These are phyloP conservation scores for Sporothrix pallida DNA, from an alignment of 2,329 filamentous ascomycete genomes.

Conservation along the genomic window DNA sequence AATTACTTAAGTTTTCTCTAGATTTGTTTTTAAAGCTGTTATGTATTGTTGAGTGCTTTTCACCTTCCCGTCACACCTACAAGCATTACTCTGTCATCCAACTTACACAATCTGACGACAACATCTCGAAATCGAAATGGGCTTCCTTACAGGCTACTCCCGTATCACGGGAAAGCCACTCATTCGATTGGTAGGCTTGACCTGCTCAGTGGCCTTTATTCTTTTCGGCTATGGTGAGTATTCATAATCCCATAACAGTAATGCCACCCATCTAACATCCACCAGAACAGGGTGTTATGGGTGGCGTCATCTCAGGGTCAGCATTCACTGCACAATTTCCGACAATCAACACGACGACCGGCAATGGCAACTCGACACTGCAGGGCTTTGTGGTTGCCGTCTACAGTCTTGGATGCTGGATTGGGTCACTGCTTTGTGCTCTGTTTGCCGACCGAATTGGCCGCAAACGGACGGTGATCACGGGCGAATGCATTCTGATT, in stretches of 20 bases:
- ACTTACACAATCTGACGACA: no score
- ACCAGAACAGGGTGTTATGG: constrained; percentile 10
- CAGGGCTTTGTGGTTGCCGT: constrained; percentile 45
- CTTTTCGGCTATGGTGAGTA: not conserved
- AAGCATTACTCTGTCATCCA: no score
- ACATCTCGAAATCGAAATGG: not conserved
- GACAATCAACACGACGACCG: constrained; percentile 9
- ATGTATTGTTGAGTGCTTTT: no score
- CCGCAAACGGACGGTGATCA: not conserved
- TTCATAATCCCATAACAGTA: no score
- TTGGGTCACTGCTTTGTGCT: constrained; percentile 40
- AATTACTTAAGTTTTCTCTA: no score
- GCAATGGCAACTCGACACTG: constrained; percentile 37
- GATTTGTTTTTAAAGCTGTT: no score
- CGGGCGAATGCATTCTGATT: constrained; percentile 2
- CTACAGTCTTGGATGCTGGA: constrained; percentile 42
- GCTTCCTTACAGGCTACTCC: constrained; percentile 14
- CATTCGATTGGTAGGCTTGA: constrained; percentile 2
- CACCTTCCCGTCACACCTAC: no score
- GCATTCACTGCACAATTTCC: not conserved
- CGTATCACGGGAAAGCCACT: constrained; percentile 3
- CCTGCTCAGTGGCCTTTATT: constrained; percentile 3
- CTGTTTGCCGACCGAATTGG: constrained; percentile 21
- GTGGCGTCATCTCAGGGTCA: constrained; percentile 4
- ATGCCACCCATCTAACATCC: no score